Percentiles rank a stretch among this genome's conserved stretches.
Evolutionary conservation across 1,284 basidiomycete genomes (phyloP).

Genomic region (Moniliella sp.): DNA sequence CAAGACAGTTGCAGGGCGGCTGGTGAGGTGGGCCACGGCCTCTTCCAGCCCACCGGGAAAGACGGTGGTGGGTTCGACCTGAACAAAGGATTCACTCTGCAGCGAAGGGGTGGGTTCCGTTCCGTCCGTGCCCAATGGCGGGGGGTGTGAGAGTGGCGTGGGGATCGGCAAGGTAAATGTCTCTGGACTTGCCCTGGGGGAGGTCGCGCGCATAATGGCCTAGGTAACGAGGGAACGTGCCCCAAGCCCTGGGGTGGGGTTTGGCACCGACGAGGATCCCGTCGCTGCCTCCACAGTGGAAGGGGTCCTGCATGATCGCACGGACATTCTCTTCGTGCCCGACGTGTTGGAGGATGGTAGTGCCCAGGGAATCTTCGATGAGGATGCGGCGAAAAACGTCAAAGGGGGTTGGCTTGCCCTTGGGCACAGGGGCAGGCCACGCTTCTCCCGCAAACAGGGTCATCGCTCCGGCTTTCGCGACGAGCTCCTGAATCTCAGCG

Average conservation of each 20-base stretch:
- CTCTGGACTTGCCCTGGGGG: not conserved
- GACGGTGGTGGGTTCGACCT: not conserved
- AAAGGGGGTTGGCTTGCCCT: too few relatives aligned
- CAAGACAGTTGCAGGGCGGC: constrained; percentile 29
- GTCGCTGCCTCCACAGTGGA: constrained; percentile 2
- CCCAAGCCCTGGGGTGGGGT: constrained; percentile 11
- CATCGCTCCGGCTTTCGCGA: too few relatives aligned
- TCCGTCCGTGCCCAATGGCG: too few relatives aligned
- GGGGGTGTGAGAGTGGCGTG: too few relatives aligned
- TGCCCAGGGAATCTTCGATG: too few relatives aligned
- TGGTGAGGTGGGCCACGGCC: constrained; percentile 34
- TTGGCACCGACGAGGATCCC: constrained; percentile 1
- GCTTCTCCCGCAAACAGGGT: too few relatives aligned
- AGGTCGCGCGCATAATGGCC: constrained; percentile 16
- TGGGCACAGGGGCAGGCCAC: too few relatives aligned
- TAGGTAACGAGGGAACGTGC: constrained; percentile 30
- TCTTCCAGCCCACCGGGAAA: constrained; percentile 3
- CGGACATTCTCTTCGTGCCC: constrained; percentile 35
- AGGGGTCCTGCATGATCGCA: constrained; percentile 27
- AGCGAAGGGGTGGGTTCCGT: too few relatives aligned
- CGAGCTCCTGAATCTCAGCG: too few relatives aligned
- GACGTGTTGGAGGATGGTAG: constrained; percentile 32
- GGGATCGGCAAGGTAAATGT: not conserved
- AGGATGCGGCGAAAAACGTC: too few relatives aligned
- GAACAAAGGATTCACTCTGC: too few relatives aligned